Conservation (phyloP, 768 basidiomycete species). For the Boletus sp. region DNA sequence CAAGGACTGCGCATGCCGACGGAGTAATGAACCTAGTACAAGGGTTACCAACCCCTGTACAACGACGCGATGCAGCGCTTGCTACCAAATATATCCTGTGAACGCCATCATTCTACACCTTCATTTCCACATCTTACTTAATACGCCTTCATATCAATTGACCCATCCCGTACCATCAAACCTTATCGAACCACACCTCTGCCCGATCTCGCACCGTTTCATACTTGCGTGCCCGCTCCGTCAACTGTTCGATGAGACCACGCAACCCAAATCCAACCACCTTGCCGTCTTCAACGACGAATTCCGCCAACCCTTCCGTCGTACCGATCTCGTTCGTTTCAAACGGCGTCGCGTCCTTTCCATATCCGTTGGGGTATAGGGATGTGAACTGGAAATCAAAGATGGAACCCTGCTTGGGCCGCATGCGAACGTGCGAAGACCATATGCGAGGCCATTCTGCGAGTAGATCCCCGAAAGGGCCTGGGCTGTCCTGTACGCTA, state of each 20-base stretch:
- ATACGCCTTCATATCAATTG: neutral
- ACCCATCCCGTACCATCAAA: constrained; percentile 3
- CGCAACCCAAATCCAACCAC: constrained; percentile 32
- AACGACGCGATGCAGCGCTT: neutral
- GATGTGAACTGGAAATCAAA: constrained; percentile 25
- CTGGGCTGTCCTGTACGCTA: neutral
- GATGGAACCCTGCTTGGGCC: constrained; percentile 11
- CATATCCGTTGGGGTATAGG: constrained; percentile 40
- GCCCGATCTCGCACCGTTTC: constrained; percentile 24
- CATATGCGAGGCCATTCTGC: constrained; percentile 35
- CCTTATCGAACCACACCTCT: constrained; percentile 34
- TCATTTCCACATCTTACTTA: neutral
- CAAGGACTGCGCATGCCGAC: neutral
- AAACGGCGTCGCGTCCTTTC: constrained; percentile 35
- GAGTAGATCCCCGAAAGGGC: constrained; percentile 21
- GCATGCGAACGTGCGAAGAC: constrained; percentile 39
- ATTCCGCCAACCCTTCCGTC: constrained; percentile 12
- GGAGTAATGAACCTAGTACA: neutral
- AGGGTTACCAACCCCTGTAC: neutral
- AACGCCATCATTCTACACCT: neutral
- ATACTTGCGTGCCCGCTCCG: constrained; percentile 21
- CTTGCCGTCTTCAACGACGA: constrained; percentile 25
- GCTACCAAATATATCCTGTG: neutral
- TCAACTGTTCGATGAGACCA: constrained; percentile 12
- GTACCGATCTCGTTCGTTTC: constrained; percentile 13